These are phyloP conservation scores for Thalassiosira gravida DNA, from an alignment of 352 stramenopile species.

Conservation along the genomic window DNA sequence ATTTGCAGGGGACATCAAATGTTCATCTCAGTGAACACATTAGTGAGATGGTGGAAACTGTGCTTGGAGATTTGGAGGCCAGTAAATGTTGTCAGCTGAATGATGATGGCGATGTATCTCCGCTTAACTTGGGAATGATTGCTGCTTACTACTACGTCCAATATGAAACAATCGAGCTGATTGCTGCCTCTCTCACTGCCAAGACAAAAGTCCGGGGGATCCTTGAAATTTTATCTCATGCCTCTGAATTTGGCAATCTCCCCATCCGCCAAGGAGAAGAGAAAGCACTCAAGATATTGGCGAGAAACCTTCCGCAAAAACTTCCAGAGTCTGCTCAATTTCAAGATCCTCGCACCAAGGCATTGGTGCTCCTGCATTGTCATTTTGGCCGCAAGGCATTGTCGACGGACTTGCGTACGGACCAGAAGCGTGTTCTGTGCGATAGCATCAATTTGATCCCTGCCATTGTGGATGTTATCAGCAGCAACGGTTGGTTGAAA, in stretches of 20 bases:
- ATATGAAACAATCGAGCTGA: constrained; percentile 99
- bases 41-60: constrained; percentile 97
- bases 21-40: constrained; percentile 96
- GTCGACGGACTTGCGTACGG: constrained; percentile 90
- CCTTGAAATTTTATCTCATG: constrained; percentile 95
- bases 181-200: constrained; percentile 94
- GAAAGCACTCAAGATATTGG: constrained; percentile 91
- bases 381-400: constrained; percentile 95
- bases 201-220: constrained; percentile 95
- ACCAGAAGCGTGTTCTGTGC: constrained; percentile 91
- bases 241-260: constrained; percentile 95
- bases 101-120: constrained; percentile 91
- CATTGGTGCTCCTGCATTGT: constrained; percentile 94
- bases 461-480: constrained; percentile 98
- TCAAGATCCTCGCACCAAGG: constrained; percentile 93
- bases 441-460: constrained; percentile 93
- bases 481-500: constrained; percentile 97
- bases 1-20: constrained; percentile 91
- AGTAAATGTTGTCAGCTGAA: constrained; percentile 95
- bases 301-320: constrained; percentile 92
- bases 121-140: constrained; percentile 99
- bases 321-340: constrained; percentile 88
- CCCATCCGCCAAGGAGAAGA: constrained; percentile 93
- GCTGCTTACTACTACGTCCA: constrained; percentile 99
- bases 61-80: constrained; percentile 94